Evolutionary conservation across 371 early-diverging fungal species (phyloP).

Genomic region (Rhizopus stolonifer): DNA sequence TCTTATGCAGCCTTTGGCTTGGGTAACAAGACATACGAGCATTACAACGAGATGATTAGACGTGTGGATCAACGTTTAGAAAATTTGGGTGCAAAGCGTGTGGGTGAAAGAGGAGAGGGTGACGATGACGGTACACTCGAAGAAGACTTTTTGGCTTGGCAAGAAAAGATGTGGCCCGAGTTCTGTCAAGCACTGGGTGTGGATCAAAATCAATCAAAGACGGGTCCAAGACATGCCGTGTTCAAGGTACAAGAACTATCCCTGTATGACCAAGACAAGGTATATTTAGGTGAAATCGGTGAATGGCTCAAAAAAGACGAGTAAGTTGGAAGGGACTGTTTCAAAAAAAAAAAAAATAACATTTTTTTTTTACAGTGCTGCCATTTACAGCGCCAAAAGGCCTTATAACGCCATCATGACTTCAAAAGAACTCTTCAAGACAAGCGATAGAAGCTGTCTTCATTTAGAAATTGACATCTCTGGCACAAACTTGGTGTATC

Average conservation of each 20-base stretch:
- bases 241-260: conserved; percentile 47
- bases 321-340: conserved; percentile 11
- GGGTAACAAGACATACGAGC: conserved; percentile 97
- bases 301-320: conserved; percentile 31
- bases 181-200: conserved; percentile 76
- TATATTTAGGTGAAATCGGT: conserved; percentile 64
- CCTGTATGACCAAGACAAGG: conserved; percentile 30
- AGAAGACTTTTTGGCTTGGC: conserved; percentile 94
- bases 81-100: conserved; percentile 72
- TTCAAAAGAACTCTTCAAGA: conserved; percentile 67
- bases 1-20: conserved; percentile 89
- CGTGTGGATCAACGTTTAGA: conserved; percentile 64
- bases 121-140: conserved; percentile 96
- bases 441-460: conserved; percentile 78
- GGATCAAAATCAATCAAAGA: conserved; percentile 46
- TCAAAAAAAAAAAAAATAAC: not conserved
- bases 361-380: conserved; percentile 20
- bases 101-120: conserved; percentile 89
- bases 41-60: conserved; percentile 84
- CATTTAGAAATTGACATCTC: conserved; percentile 91
- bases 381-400: conserved; percentile 74
- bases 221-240: conserved; percentile 42
- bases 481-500: conserved; percentile 78
- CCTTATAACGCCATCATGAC: conserved; percentile 72
- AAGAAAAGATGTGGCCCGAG: conserved; percentile 77